Conservation (phyloP, 441 rosid genomes). For the Euphorbia celastroides region DNA sequence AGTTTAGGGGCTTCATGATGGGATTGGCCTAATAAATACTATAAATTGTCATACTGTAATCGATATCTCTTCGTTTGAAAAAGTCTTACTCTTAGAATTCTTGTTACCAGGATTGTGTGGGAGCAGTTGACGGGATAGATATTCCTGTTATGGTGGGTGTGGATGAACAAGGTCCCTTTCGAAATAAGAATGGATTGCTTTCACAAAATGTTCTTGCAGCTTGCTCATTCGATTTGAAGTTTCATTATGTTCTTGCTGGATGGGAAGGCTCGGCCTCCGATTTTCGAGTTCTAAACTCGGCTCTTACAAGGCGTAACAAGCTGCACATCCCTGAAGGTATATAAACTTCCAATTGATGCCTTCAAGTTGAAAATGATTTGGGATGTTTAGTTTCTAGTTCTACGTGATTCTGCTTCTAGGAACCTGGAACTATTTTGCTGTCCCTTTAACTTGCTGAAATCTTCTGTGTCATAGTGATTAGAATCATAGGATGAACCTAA, state of each 20-base stretch:
- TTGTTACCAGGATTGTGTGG: constrained; percentile 59
- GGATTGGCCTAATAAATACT: too few species aligned
- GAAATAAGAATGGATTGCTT: constrained; percentile 61
- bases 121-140: constrained; percentile 79
- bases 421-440: too few species aligned
- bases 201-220: constrained; percentile 80
- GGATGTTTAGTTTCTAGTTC: too few species aligned
- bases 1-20: too few species aligned
- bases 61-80: background rate
- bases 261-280: constrained; percentile 98
- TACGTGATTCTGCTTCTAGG: too few species aligned
- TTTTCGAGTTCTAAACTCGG: constrained; percentile 64
- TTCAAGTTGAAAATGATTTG: too few species aligned
- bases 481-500: too few species aligned
- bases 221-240: constrained; percentile 73
- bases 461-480: too few species aligned
- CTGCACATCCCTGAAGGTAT: constrained; percentile 76
- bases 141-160: constrained; percentile 86
- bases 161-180: constrained; percentile 89
- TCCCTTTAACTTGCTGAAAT: too few species aligned
- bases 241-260: constrained; percentile 84
- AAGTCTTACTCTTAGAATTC: constrained; percentile 2
- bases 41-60: background rate
- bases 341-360: background rate
- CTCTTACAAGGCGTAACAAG: constrained; percentile 64